A percentile compares a stretch with the other conserved stretches of the same genome.
Conservation (phyloP, 805 yeast genomes). For the Metschnikowia lachancei region DNA sequence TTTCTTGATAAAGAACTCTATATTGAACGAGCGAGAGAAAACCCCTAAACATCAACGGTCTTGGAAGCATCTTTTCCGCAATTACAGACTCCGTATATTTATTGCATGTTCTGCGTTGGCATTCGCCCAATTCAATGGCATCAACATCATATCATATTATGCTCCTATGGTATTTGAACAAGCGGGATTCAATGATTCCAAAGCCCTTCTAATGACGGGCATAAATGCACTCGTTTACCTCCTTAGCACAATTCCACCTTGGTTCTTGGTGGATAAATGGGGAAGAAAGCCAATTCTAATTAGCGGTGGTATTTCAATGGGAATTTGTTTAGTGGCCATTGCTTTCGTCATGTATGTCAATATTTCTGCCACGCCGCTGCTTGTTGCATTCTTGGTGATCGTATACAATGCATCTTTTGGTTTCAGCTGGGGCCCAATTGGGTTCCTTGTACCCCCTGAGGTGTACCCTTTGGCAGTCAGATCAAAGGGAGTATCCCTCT, state of each 20-base stretch:
- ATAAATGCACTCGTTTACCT: conserved; percentile 41
- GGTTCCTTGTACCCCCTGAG: conserved; percentile 45
- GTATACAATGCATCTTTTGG: conserved; percentile 45
- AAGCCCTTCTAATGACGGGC: conserved; percentile 45
- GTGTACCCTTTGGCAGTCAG: conserved; percentile 43
- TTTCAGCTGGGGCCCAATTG: conserved; percentile 47
- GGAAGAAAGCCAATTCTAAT: conserved; percentile 45
- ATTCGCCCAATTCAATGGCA: conserved; percentile 51
- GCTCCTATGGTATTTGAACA: conserved; percentile 54
- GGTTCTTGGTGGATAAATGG: conserved; percentile 47
- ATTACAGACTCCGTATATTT: conserved; percentile 37
- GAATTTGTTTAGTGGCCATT: conserved; percentile 32
- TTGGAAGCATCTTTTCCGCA: conserved; percentile 42
- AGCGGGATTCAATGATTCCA: conserved; percentile 43
- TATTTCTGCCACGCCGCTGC: conserved; percentile 32
- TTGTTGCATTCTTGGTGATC: conserved; percentile 41
- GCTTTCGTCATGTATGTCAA: conserved; percentile 36
- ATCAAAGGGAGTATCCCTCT: conserved; percentile 43
- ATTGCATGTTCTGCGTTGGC: conserved; percentile 44
- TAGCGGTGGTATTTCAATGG: conserved; percentile 42
- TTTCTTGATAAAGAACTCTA: conserved; percentile 45
- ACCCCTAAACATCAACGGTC: conserved; percentile 41
- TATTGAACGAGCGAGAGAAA: conserved; percentile 35
- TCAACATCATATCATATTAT: conserved; percentile 56
- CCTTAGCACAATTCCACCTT: conserved; percentile 42